Evolutionary conservation across 2,329 filamentous ascomycete genomes (phyloP), one percentile per base, ranked within the genome.

Genomic region (Fusarium mexicanum): DNA sequence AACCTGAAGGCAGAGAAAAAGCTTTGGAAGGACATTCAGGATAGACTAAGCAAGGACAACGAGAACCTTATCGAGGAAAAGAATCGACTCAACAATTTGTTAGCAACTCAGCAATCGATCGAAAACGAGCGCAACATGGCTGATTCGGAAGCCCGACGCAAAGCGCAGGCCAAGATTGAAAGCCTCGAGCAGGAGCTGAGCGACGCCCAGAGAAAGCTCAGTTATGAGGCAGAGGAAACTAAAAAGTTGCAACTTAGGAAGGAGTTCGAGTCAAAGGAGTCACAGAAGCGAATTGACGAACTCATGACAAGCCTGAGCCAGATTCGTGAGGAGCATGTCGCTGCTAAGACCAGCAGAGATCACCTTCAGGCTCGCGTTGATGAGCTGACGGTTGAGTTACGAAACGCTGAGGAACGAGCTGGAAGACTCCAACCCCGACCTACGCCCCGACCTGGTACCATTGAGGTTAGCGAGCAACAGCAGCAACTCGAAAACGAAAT

Each of bases 1-100:
- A 98, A 98, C 79, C 89, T 98, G 40, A 98, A 97, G 82, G 95
- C 96, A 0, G 96, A 98, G 83, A 98, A 98, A 84, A 93, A 94
- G 43, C 87, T 99, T 16, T 98, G 94, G 93, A 97, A 96, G 85
- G 94, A 93, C 64, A 97, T 98, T 40, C 95, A 98, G 80, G 92
- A 93, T 72, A 91, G 97, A 60, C 87, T 98, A 48, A 93, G 90
- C 71, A 94, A 96, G 77, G 95, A 98, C 79, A 98, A 96, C 73
- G 94, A 98, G 79, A 90, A 86, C 26, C 86, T 98, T 18, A 88
- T 93, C 47, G 94, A 97, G 69, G 96, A 99, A 81, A 93, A 95
- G 74, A 90, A 91, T 51, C 90, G 95, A 37, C 88, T 98, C 9
- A 97, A 96, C 82, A 92, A 91, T 64, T 87, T 98, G 38, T 90